Conservation (phyloP, 208 protist genomes). For the Trypanosoma lewisi region DNA sequence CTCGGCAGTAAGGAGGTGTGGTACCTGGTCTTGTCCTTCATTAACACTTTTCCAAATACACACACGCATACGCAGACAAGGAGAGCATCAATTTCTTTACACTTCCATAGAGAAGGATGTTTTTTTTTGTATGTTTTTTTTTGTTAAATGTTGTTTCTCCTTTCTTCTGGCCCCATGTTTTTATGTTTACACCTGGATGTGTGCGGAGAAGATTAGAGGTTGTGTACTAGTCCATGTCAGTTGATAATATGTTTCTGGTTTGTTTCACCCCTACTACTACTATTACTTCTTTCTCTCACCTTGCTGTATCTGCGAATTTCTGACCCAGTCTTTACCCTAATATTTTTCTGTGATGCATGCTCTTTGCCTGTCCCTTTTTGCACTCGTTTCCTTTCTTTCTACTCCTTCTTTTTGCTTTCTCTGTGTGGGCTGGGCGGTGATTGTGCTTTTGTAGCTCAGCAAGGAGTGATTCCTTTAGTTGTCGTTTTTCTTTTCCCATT, state of each 20-base stretch:
- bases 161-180: conserved; percentile 17
- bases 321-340: no score
- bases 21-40: not conserved
- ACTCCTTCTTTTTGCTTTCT: not conserved
- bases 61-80: not conserved
- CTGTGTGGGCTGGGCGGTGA: not conserved
- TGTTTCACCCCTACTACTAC: no score
- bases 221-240: no score
- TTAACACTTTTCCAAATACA: conserved; percentile 7
- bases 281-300: no score
- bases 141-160: no score
- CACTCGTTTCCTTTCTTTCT: not conserved
- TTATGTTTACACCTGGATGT: conserved; percentile 13
- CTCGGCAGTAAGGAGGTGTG: not conserved
- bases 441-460: not conserved
- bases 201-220: no score
- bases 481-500: conserved; percentile 9
- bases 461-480: not conserved
- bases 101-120: no score
- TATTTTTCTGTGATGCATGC: no score
- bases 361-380: not conserved
- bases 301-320: no score
- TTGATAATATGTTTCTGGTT: no score
- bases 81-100: not conserved
- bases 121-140: conserved; percentile 7